Percentiles rank a stretch among this genome's conserved stretches.
phyloP scores from a whole-genome alignment of 192 early-diverging fungal species.

The Gonapodya sp. region DNA sequence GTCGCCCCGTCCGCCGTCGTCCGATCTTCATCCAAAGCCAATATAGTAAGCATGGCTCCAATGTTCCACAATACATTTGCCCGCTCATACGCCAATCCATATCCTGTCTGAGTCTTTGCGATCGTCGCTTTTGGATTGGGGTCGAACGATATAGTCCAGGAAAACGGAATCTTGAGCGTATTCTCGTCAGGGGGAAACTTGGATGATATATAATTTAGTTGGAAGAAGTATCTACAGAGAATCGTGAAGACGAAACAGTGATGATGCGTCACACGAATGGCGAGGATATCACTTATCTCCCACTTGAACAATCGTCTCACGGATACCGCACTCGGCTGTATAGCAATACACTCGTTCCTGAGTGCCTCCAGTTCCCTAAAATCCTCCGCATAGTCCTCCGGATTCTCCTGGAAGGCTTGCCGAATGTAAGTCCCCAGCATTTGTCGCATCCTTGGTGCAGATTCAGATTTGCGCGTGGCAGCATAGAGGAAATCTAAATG shows the following conservation, averaged over 20 bases:
- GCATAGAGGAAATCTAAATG: background rate
- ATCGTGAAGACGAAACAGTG: constrained; percentile 2
- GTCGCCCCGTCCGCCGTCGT: constrained; percentile 65
- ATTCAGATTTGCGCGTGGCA: background rate
- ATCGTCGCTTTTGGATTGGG: constrained; percentile 29
- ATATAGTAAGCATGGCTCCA: constrained; percentile 72
- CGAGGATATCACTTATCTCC: background rate
- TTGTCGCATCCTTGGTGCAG: background rate
- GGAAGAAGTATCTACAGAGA: constrained; percentile 67
- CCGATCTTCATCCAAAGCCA: constrained; percentile 61
- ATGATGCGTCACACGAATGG: too few relatives aligned
- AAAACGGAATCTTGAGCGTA: constrained; percentile 56
- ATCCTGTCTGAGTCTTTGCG: constrained; percentile 36
- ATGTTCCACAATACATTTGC: constrained; percentile 79
- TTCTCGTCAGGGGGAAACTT: constrained; percentile 82
- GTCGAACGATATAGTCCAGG: constrained; percentile 59
- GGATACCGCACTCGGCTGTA: constrained; percentile 51
- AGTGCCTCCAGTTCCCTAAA: constrained; percentile 71
- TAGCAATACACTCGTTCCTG: constrained; percentile 54
- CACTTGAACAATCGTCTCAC: constrained; percentile 58
- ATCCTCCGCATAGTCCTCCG: constrained; percentile 76
- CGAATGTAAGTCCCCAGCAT: background rate
- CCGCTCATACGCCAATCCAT: constrained; percentile 73
- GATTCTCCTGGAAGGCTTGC: constrained; percentile 46
- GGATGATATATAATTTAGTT: constrained; percentile 67